Conservation (phyloP, 2,329 filamentous ascomycete genomes). For the Knufia petricola region DNA sequence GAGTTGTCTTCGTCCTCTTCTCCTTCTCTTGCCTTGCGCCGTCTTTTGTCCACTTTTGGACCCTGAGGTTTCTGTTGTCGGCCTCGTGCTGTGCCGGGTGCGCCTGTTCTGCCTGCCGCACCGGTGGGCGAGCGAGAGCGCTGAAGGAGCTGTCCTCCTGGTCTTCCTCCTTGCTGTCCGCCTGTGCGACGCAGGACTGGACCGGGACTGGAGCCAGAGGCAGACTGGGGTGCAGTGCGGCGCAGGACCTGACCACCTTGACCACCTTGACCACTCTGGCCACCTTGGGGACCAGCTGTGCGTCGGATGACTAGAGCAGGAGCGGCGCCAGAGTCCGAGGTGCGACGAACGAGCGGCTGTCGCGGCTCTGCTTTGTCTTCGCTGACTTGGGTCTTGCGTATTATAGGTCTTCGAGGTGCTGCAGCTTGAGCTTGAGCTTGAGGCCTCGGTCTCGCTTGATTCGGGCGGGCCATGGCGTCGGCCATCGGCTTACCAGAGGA, state of each 20-base stretch:
- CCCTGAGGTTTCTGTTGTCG: neutral
- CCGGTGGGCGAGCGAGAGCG: neutral
- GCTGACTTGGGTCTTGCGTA: neutral
- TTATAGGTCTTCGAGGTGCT: neutral
- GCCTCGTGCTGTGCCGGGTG: neutral
- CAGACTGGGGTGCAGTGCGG: neutral
- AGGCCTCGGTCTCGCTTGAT: no score
- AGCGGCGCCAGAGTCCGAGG: neutral
- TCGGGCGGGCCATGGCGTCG: neutral
- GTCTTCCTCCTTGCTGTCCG: slow-evolving; percentile 1
- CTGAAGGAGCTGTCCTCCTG: no score
- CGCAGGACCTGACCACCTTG: neutral
- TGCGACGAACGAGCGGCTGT: slow-evolving; percentile 1
- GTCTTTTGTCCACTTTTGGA: neutral
- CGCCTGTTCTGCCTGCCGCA: neutral
- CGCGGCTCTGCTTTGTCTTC: neutral
- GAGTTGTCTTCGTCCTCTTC: slow-evolving; percentile 5
- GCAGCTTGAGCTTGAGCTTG: neutral
- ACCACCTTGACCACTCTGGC: neutral
- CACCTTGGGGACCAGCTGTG: slow-evolving; percentile 1
- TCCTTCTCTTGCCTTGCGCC: neutral
- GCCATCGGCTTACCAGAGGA: neutral
- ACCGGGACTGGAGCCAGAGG: neutral
- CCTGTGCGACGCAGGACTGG: neutral
- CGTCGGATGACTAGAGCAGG: neutral